Evolutionary conservation across 495 filamentous ascomycete genomes (phyloP).

Genomic region (Pseudomonodictys pantanalensis): DNA sequence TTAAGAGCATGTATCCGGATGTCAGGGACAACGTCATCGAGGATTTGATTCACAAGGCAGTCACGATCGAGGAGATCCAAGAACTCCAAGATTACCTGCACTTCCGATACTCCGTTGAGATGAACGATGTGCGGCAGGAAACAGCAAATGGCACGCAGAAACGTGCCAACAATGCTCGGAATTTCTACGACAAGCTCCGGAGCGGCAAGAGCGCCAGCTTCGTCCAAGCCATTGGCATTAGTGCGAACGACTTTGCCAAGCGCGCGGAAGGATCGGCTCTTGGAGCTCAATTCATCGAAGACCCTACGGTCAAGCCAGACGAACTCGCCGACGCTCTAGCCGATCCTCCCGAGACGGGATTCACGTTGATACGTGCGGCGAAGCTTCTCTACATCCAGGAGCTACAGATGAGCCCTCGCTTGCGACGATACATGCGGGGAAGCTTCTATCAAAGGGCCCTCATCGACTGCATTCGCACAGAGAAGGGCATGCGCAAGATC

Average conservation of each 20-base stretch:
- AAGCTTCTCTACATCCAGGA: conserved; percentile 90
- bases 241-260: conserved; percentile 78
- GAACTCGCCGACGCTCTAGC: conserved; percentile 64
- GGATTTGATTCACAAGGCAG: conserved; percentile 71
- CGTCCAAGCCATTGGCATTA: conserved; percentile 86
- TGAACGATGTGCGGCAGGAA: conserved; percentile 66
- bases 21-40: conserved; percentile 65
- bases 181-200: conserved; percentile 78
- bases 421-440: conserved; percentile 81
- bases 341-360: conserved; percentile 68
- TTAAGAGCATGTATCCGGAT: conserved; percentile 55
- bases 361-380: conserved; percentile 71
- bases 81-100: conserved; percentile 95
- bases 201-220: conserved; percentile 73
- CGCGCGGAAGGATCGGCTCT: conserved; percentile 76
- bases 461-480: conserved; percentile 83
- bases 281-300: conserved; percentile 71
- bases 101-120: conserved; percentile 81
- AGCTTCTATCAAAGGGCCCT: conserved; percentile 77
- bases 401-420: conserved; percentile 78
- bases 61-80: conserved; percentile 88
- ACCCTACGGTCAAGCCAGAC: conserved; percentile 69
- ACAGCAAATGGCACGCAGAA: conserved; percentile 64
- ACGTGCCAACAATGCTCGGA: conserved; percentile 70
- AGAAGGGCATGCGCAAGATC: conserved; percentile 90